Evolutionary conservation across 805 yeast genomes (phyloP).

Genomic region (Yarrowia sp.): DNA sequence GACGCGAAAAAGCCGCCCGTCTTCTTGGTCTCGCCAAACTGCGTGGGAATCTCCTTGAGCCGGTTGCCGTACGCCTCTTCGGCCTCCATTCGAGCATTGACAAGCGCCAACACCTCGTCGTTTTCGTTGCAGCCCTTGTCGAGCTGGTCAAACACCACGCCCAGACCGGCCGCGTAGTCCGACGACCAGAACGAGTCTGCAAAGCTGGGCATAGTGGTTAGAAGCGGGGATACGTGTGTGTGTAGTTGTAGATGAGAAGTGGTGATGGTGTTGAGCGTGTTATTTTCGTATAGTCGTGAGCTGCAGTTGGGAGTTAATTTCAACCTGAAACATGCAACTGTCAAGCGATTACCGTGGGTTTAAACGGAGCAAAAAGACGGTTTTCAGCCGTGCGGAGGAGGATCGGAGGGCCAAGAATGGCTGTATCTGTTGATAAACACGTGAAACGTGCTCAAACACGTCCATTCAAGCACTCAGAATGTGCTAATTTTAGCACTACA

Average conservation of each 20-base stretch:
- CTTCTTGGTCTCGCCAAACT: slow-evolving; percentile 51
- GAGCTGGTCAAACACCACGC: slow-evolving; percentile 51
- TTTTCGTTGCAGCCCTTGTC: slow-evolving; percentile 70
- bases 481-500: slow-evolving; percentile 1
- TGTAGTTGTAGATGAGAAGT: not conserved
- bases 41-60: slow-evolving; percentile 54
- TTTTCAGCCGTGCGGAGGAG: too few species aligned
- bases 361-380: too few species aligned
- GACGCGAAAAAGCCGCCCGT: slow-evolving; percentile 52
- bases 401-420: too few species aligned
- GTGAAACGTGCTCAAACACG: not conserved
- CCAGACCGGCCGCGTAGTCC: slow-evolving; percentile 61
- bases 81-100: slow-evolving; percentile 72
- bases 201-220: slow-evolving; percentile 58
- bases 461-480: too few species aligned
- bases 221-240: too few species aligned
- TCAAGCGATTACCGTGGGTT: too few species aligned
- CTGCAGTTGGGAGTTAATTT: slow-evolving; percentile 27
- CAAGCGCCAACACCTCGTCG: slow-evolving; percentile 68
- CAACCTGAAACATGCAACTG: slow-evolving; percentile 11
- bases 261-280: slow-evolving; percentile 11
- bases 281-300: slow-evolving; percentile 19
- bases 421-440: not conserved
- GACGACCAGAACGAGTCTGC: slow-evolving; percentile 80
- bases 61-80: slow-evolving; percentile 71